Base-by-base conservation (phyloP, 108 stramenopile species). In the Nitzschia palea region DNA sequence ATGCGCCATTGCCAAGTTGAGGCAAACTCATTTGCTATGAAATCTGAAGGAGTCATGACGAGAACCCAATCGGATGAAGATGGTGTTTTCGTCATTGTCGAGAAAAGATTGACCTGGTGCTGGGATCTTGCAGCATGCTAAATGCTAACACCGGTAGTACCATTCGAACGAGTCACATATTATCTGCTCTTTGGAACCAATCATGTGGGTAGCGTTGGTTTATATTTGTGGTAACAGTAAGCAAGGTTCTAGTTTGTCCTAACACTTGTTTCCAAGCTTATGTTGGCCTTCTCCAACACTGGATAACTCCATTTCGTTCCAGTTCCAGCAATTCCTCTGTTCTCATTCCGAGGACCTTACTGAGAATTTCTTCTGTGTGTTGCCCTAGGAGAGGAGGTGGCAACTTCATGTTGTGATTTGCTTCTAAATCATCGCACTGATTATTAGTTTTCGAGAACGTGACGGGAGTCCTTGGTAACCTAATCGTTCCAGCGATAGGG, bases 301-400 rank as follows among this genome's bases (percentile, higher is more conserved):
- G 57, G 29, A 79, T 54, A 27, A 71, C 71, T 12, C 68, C 71
- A 29, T 28, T 44, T 12, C 54, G 44, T 48, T 60, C 58, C 15
- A 74, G 64, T 10, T 35, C 20, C 25, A 68, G 62, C 2, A 79
- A 57, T 15, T 60, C 65, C 14, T n/a, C 14, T 6, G 45, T n/a
- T 26, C 52, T 35, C 70, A 80, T 67, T 0, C 59, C 55, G 18
- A 65, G 47, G 0, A 75, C n/a, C 1, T 76, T 53, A 51, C 61
- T 65, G 60, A 80, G 55, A 56, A 71, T 40, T 50, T 76, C 74
- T 62, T 76, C 71, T 22, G 80, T 75, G 59, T 80, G 80, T 44
- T 80, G 65, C 4, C 80, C 80, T 14, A 80, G 53, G 58, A 80
- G 66, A 1, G 80, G 80, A 63, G 80, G 80, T 23, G 69, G 74